Evolutionary conservation across 164 flowering plant genomes (phyloP).

Genomic region (Piper betle): DNA sequence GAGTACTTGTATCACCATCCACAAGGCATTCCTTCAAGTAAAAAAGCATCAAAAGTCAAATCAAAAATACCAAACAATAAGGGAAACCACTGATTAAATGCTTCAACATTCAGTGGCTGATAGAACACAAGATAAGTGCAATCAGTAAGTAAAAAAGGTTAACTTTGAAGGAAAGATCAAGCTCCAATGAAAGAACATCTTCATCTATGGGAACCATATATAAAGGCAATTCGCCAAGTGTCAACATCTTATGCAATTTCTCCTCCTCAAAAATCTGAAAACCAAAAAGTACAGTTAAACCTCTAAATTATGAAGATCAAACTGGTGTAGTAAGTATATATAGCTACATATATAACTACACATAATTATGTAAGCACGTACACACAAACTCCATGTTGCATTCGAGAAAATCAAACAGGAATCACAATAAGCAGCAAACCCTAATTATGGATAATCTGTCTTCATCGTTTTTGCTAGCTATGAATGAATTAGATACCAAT

Average conservation of each 20-base stretch:
- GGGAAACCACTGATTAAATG: background rate
- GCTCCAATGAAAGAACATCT: slow-evolving; percentile 92
- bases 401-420: no score
- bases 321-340: background rate
- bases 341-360: no score
- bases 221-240: slow-evolving; percentile 81
- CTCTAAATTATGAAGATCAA: background rate
- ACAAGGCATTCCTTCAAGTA: slow-evolving; percentile 52
- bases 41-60: slow-evolving; percentile 3
- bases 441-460: no score
- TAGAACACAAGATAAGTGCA: background rate
- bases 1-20: slow-evolving; percentile 78
- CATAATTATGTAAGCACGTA: no score
- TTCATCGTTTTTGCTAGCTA: no score
- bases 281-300: background rate
- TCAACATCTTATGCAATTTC: slow-evolving; percentile 68
- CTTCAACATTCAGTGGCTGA: background rate
- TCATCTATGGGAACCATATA: slow-evolving; percentile 79
- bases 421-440: no score
- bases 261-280: slow-evolving; percentile 78
- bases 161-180: slow-evolving; percentile 71
- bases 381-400: no score
- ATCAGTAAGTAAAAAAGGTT: background rate
- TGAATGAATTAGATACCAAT: no score
- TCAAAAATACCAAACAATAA: background rate